These are phyloP conservation scores for Nothopassalora personata DNA, from an alignment of 2,329 filamentous ascomycete genomes.

Conservation along the genomic window DNA sequence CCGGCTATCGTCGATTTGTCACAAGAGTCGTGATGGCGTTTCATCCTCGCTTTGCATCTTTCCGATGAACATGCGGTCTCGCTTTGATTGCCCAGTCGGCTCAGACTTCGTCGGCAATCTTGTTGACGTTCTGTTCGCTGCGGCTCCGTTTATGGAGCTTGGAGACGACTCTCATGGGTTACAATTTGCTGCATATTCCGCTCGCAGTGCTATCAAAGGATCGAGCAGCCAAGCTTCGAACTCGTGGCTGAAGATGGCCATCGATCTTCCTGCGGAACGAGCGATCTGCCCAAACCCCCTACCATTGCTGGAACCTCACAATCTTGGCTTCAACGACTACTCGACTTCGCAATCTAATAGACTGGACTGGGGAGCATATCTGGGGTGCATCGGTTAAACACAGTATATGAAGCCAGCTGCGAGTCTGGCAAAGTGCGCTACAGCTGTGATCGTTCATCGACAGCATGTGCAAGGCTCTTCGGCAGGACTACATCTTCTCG, in stretches of 20 bases:
- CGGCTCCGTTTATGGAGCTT: conserved; percentile 2
- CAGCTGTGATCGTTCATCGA: conserved; percentile 15
- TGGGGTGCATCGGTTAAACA: conserved; percentile 10
- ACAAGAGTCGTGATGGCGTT: conserved; percentile 7
- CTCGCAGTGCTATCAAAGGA: conserved; percentile 12
- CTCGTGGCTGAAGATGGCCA: conserved; percentile 13
- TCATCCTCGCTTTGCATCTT: conserved; percentile 9
- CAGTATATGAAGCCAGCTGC: conserved; percentile 11
- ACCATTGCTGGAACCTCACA: conserved; percentile 11
- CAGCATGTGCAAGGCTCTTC: conserved; percentile 2
- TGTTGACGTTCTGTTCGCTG: conserved; percentile 10
- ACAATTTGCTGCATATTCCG: conserved; percentile 6
- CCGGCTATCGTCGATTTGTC: conserved; percentile 6
- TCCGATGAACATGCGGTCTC: conserved; percentile 15
- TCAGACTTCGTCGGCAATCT: conserved; percentile 15
- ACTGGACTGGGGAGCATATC: conserved; percentile 12
- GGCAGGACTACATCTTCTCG: conserved; percentile 8
- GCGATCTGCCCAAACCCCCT: conserved; percentile 16
- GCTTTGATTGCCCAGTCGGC: conserved; percentile 9
- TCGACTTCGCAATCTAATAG: conserved; percentile 13
- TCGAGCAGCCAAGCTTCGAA: conserved; percentile 10
- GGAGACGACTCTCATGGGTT: conserved; percentile 6
- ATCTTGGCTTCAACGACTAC: conserved; percentile 18
- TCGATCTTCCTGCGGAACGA: conserved; percentile 9
- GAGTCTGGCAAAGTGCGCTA: conserved; percentile 11